phyloP scores from a whole-genome alignment of 2,329 filamentous ascomycete genomes.

The Raffaelea albimanens region DNA sequence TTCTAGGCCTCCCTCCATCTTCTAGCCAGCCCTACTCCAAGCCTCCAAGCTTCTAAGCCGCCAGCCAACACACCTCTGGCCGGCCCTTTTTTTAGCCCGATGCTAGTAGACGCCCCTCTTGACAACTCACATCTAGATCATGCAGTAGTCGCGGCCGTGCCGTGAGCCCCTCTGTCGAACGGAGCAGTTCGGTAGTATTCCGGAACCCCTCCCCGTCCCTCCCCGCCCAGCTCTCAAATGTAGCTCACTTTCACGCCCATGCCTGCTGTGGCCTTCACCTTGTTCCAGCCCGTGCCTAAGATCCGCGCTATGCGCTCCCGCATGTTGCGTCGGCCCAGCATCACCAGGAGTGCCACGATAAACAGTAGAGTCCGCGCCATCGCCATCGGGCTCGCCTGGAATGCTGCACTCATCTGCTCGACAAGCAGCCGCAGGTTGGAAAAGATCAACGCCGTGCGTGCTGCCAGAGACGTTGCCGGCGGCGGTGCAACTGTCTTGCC shows the following conservation, averaged over 20 bases:
- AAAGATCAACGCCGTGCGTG: constrained; percentile 43
- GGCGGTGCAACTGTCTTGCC: constrained; percentile 20
- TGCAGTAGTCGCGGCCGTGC: no score
- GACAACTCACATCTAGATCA: no score
- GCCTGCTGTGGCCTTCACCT: constrained; percentile 73
- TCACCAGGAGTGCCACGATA: constrained; percentile 64
- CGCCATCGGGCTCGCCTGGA: constrained; percentile 47
- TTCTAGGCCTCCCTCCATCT: no score
- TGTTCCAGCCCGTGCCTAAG: constrained; percentile 64
- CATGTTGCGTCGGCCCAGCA: constrained; percentile 65
- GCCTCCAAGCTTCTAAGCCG: no score
- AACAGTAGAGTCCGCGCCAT: constrained; percentile 64
- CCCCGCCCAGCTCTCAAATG: constrained; percentile 45
- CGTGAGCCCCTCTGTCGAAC: no score
- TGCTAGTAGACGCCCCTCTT: no score
- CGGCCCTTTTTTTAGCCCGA: no score
- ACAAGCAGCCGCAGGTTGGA: constrained; percentile 41
- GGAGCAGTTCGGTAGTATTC: no score
- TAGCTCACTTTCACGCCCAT: constrained; percentile 99
- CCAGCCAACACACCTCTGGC: no score
- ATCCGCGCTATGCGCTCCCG: constrained; percentile 64
- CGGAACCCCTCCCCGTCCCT: background rate
- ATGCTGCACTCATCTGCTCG: constrained; percentile 37
- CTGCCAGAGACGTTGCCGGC: constrained; percentile 26
- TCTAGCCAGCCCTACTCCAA: no score